These are phyloP conservation scores for Boechera divaricarpa DNA, from an alignment of 345 rosid species.

Conservation along the genomic window DNA sequence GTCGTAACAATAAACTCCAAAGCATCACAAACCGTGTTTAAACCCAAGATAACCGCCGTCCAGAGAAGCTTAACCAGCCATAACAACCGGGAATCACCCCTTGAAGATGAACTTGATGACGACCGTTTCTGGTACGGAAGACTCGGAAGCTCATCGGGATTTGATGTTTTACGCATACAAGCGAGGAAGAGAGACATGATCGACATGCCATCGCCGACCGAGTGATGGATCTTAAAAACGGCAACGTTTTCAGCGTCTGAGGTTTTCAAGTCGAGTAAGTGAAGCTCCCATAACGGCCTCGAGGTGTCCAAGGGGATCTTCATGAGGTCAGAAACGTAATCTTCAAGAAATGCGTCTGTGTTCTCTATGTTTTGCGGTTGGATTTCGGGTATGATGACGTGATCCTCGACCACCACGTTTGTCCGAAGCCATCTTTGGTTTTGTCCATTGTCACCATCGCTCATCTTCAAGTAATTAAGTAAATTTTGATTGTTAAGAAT, in stretches of 20 bases:
- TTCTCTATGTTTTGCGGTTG: conserved; percentile 46
- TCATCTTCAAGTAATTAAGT: neutral
- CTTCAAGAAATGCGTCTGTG: conserved; percentile 58
- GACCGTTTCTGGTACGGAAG: conserved; percentile 48
- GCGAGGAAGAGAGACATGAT: conserved; percentile 60
- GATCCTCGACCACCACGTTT: conserved; percentile 55
- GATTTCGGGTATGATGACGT: conserved; percentile 51
- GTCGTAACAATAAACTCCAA: conserved; percentile 43
- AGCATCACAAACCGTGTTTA: conserved; percentile 57
- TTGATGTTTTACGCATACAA: conserved; percentile 53
- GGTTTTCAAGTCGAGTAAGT: conserved; percentile 63
- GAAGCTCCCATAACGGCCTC: conserved; percentile 75
- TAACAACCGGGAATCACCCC: conserved; percentile 30
- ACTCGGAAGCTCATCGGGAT: conserved; percentile 61
- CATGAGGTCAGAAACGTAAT: conserved; percentile 61
- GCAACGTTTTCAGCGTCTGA: conserved; percentile 58
- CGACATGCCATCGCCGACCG: conserved; percentile 58
- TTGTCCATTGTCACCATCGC: conserved; percentile 46
- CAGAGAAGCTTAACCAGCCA: conserved; percentile 50
- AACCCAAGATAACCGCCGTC: conserved; percentile 44
- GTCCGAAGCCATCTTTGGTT: conserved; percentile 62
- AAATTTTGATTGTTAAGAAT: neutral
- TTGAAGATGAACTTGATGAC: neutral
- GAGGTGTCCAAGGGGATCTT: conserved; percentile 55
- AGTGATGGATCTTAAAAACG: conserved; percentile 56